Percentiles rank a stretch among this genome's conserved stretches.
phyloP scores from a whole-genome alignment of 257 asterid species.

The Forsythia suspensa region DNA sequence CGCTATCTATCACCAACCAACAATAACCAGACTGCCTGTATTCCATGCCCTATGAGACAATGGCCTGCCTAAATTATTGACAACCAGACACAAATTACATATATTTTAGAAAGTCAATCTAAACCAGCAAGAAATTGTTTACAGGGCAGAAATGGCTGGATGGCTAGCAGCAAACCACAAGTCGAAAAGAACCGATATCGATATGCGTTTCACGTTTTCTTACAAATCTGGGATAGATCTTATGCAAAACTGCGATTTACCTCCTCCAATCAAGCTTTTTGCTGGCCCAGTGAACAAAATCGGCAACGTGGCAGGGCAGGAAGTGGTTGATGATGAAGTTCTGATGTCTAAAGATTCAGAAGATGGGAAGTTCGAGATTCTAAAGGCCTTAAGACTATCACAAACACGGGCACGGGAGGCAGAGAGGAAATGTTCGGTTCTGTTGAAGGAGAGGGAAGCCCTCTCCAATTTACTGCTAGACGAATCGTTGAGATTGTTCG shows the following conservation, averaged over 20 bases:
- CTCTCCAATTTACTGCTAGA: slow-evolving; percentile 39
- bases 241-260: slow-evolving; percentile 71
- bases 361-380: slow-evolving; percentile 45
- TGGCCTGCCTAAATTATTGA: slow-evolving; percentile 12
- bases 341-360: slow-evolving; percentile 2
- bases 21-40: neutral
- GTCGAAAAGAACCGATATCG: slow-evolving; percentile 27
- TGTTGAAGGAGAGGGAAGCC: slow-evolving; percentile 41
- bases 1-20: neutral
- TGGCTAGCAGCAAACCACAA: slow-evolving; percentile 26
- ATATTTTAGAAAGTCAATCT: neutral
- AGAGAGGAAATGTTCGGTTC: slow-evolving; percentile 41
- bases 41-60: neutral
- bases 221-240: slow-evolving; percentile 35
- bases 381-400: slow-evolving; percentile 55
- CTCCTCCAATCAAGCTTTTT: slow-evolving; percentile 60
- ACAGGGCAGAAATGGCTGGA: slow-evolving; percentile 26
- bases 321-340: neutral
- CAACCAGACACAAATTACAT: neutral
- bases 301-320: slow-evolving; percentile 13
- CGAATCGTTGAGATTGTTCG: slow-evolving; percentile 44
- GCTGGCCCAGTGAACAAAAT: slow-evolving; percentile 30
- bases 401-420: slow-evolving; percentile 73
- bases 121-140: neutral
- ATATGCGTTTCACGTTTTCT: slow-evolving; percentile 13